These are phyloP conservation scores for Mycena floridula DNA, from an alignment of 768 basidiomycete species.

Conservation along the genomic window DNA sequence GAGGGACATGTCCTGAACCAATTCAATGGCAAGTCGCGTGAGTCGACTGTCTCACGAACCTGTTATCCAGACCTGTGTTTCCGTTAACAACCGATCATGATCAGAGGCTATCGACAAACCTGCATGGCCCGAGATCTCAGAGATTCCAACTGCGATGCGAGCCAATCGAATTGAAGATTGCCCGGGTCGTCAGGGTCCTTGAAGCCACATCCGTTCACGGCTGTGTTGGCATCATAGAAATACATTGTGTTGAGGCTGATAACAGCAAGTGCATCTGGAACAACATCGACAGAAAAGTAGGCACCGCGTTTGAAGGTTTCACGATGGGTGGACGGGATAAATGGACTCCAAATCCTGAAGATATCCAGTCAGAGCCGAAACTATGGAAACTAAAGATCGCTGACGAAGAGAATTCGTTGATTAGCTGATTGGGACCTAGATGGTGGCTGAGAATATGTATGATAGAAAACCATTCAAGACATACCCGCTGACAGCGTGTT, in stretches of 20 bases:
- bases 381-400: conserved; percentile 19
- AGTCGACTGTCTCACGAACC: conserved; percentile 18
- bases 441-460: no score
- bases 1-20: conserved; percentile 76
- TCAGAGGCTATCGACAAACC: conserved; percentile 30
- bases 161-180: conserved; percentile 84
- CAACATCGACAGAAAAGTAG: conserved; percentile 76
- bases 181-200: conserved; percentile 72
- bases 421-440: conserved; percentile 62
- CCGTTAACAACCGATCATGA: conserved; percentile 6
- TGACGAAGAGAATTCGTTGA: conserved; percentile 63
- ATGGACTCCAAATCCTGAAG: conserved; percentile 69
- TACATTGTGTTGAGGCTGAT: conserved; percentile 89
- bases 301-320: conserved; percentile 87
- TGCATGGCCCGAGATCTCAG: conserved; percentile 71
- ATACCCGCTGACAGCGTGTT: no score
- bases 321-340: conserved; percentile 73
- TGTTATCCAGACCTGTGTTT: conserved; percentile 41
- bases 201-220: conserved; percentile 69
- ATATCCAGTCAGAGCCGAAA: conserved; percentile 5
- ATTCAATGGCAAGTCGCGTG: no score
- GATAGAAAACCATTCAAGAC: no score
- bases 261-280: conserved; percentile 68
- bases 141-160: conserved; percentile 72
- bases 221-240: conserved; percentile 88